A percentile compares a stretch with the other conserved stretches of the same genome.
phyloP scores from a whole-genome alignment of 257 asterid genomes.

The Solanum chaucha region DNA sequence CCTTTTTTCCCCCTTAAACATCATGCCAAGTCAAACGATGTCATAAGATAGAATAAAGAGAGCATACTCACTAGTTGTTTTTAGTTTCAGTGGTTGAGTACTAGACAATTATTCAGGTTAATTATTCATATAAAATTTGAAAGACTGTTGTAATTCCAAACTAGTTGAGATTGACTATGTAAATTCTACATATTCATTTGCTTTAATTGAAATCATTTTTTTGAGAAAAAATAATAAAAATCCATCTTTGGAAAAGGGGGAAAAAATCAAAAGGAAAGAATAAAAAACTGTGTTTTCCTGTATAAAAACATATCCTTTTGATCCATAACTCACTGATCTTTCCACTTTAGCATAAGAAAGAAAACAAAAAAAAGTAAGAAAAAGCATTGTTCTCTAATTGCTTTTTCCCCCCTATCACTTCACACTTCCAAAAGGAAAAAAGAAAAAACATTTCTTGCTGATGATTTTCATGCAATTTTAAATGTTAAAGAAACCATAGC shows the following conservation, averaged over 20 bases:
- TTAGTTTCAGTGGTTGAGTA: neutral
- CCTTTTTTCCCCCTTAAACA: neutral
- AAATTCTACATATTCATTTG: neutral
- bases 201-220: neutral
- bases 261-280: neutral
- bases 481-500: conserved; percentile 5
- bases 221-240: neutral
- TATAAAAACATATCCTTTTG: neutral
- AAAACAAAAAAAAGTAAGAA: conserved; percentile 2
- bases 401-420: conserved; percentile 18
- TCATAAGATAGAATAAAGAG: neutral
- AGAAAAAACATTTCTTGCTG: conserved; percentile 17
- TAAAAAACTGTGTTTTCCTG: neutral
- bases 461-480: conserved; percentile 50
- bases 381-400: conserved; percentile 26
- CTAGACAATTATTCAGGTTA: neutral
- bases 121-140: neutral
- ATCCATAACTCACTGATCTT: conserved; percentile 2
- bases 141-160: neutral
- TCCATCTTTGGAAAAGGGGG: neutral
- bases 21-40: too few species aligned
- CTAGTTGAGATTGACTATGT: neutral
- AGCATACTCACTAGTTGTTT: too few species aligned
- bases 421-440: neutral
- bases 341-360: conserved; percentile 12